These are phyloP conservation scores for Penicillium verrucosum DNA, from an alignment of 2,329 filamentous ascomycete species.

Conservation along the genomic window DNA sequence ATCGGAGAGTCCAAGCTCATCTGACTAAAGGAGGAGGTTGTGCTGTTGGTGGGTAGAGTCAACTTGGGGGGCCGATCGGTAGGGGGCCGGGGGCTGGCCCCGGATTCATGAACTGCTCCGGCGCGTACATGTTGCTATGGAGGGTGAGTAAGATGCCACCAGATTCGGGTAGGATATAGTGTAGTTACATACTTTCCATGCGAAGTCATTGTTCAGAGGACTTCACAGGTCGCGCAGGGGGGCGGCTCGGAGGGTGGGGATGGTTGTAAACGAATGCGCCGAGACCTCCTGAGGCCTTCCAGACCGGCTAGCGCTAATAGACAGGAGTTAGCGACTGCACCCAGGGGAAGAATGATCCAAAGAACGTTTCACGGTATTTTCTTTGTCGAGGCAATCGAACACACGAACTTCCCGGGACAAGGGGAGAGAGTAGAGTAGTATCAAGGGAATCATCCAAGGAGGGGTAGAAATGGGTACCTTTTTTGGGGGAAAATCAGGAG, in stretches of 20 bases:
- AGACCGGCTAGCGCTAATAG: slow-evolving; percentile 10
- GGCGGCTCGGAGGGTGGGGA: background rate
- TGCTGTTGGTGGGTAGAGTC: slow-evolving; percentile 67
- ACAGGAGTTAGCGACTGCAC: slow-evolving; percentile 7
- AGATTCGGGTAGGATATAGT: background rate
- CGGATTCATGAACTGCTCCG: slow-evolving; percentile 87
- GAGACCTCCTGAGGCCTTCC: slow-evolving; percentile 25
- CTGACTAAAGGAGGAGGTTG: slow-evolving; percentile 63
- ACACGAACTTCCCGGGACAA: background rate
- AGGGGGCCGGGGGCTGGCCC: slow-evolving; percentile 86
- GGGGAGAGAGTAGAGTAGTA: background rate
- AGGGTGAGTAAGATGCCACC: slow-evolving; percentile 1
- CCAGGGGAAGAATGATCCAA: background rate
- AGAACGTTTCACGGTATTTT: background rate
- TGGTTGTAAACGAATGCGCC: slow-evolving; percentile 20
- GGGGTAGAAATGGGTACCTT: slow-evolving; percentile 8
- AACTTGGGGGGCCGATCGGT: slow-evolving; percentile 72
- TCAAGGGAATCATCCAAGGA: slow-evolving; percentile 3
- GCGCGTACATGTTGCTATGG: slow-evolving; percentile 54
- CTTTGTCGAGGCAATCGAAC: background rate
- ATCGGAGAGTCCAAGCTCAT: slow-evolving; percentile 68
- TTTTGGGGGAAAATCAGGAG: slow-evolving; percentile 7
- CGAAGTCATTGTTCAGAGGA: slow-evolving; percentile 28
- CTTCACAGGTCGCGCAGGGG: background rate
- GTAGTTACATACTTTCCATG: slow-evolving; percentile 36